These are phyloP conservation scores for Sporothrix globosa DNA, from an alignment of 2,329 filamentous ascomycete genomes.

Conservation along the genomic window DNA sequence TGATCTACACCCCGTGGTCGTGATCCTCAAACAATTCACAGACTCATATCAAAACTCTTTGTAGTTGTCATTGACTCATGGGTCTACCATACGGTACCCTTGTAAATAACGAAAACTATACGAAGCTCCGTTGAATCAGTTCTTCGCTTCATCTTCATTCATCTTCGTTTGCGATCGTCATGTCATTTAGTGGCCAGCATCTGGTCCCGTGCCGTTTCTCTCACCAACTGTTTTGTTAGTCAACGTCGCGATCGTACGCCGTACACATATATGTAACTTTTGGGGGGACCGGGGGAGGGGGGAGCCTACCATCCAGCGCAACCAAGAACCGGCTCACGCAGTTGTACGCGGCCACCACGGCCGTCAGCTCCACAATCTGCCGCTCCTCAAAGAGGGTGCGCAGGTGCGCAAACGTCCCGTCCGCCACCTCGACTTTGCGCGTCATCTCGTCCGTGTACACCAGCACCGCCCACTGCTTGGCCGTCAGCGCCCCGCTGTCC, in stretches of 20 bases:
- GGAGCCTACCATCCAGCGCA: conserved; percentile 69
- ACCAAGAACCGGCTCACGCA: conserved; percentile 84
- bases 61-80: conserved; percentile 15
- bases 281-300: no score
- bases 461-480: conserved; percentile 69
- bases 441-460: conserved; percentile 85
- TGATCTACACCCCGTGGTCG: background rate
- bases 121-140: background rate
- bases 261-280: no score
- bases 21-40: background rate
- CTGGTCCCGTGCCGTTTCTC: conserved; percentile 57
- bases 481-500: conserved; percentile 49
- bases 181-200: conserved; percentile 36
- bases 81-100: background rate
- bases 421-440: conserved; percentile 67
- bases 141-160: background rate
- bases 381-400: conserved; percentile 65
- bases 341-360: conserved; percentile 79
- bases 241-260: background rate
- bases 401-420: conserved; percentile 68
- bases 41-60: background rate
- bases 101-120: background rate
- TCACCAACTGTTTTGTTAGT: conserved; percentile 54
- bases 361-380: conserved; percentile 80
- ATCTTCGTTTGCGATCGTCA: background rate